Base-by-base conservation (phyloP, 129 eudicot species). In the Calendula officinalis region DNA sequence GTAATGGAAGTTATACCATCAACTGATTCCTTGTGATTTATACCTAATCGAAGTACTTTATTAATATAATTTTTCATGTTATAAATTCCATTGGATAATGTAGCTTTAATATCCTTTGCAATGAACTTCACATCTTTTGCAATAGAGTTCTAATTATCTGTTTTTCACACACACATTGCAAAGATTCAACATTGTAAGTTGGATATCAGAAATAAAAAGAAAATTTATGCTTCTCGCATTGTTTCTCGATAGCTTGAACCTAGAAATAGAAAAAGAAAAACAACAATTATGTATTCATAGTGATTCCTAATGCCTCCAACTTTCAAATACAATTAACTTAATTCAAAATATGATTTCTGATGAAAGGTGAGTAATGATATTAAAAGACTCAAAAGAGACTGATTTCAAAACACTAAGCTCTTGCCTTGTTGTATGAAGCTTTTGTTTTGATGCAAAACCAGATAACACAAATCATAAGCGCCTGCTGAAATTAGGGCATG, bases 1-100 rank as follows among this genome's bases (percentile, higher is more conserved):
- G 82, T 40, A 78, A 72, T 5, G 87, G 87, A 70, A 78, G 87
- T 58, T 82, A 82, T 71, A 37, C 87, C 87, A 38, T 82, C 84
- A 2, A 71, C 36, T 16, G 83, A 76, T 7, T 78, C 78, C 36
- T 75, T 73, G 44, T 74, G 54, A 69, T 78, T 65, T 63, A 82
- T 44, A 34, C 62, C 79, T 38, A 82, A 71, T 64, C 84, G 84
- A 35, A 81, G 84, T 57, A 44, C 57, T 57, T 74, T 78, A 3
- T 38, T 57, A 49, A 75, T 75, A 17, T 53, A 55, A 56, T 30
- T 56, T 66, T 71, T 82, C 76, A 82, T 74, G 45, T 65, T 53
- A 45, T 9, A 11, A 49, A 82, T 59, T 58, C 78, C 71, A 41
- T 69, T 33, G 22, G 81, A 78, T 55, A 78, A 38, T 16, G 64